phyloP scores from a whole-genome alignment of 495 filamentous ascomycete species.

The Podospora conica region DNA sequence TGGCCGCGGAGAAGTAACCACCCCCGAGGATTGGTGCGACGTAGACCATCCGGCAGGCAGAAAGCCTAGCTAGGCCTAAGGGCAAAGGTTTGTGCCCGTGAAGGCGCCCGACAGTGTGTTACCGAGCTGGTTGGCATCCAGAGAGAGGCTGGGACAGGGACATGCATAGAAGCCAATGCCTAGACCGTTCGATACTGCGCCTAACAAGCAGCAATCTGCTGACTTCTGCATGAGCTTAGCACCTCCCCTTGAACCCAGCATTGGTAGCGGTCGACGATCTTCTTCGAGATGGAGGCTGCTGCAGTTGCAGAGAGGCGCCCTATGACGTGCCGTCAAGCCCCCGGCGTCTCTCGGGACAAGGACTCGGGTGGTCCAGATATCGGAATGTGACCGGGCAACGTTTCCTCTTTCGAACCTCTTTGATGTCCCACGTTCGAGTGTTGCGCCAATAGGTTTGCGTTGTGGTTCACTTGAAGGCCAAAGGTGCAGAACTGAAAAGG shows the following conservation, averaged over 20 bases:
- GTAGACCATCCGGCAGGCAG: background rate
- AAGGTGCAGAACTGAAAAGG: background rate
- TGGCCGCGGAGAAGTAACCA: background rate
- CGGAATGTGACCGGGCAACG: background rate
- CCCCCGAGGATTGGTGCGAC: background rate
- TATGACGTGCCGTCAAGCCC: background rate
- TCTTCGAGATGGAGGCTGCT: background rate
- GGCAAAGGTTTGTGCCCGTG: background rate
- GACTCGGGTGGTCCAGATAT: background rate
- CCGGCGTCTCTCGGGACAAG: background rate
- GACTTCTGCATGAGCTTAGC: slow-evolving; percentile 1
- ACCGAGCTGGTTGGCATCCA: background rate
- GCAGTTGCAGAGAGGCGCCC: background rate
- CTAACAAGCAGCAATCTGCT: background rate
- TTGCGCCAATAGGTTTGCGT: background rate
- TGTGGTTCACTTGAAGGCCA: too few relatives aligned
- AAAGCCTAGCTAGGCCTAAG: background rate
- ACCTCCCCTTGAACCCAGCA: too few relatives aligned
- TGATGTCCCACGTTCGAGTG: background rate
- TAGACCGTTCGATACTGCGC: slow-evolving; percentile 7
- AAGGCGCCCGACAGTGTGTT: background rate
- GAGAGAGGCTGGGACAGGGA: background rate
- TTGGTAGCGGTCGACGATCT: background rate
- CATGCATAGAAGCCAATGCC: slow-evolving; percentile 1
- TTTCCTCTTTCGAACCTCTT: background rate